Evolutionary conservation across 805 yeast genomes (phyloP).

Genomic region (Barnettozyma pratensis): DNA sequence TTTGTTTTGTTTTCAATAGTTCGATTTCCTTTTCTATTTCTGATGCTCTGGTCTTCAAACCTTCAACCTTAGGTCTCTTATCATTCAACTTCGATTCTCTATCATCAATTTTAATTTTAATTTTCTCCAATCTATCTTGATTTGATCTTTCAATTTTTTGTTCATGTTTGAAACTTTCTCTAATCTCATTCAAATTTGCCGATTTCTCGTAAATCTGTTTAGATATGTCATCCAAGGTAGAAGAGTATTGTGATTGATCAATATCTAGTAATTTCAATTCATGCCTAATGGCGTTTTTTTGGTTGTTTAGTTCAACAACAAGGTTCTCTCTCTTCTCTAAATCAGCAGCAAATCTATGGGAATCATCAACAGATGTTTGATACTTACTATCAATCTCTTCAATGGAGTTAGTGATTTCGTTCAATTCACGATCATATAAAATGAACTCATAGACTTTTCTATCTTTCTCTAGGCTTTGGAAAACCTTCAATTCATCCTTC

Average conservation of each 20-base stretch:
- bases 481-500: slow-evolving; percentile 65
- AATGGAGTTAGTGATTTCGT: slow-evolving; percentile 52
- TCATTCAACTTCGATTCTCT: slow-evolving; percentile 34
- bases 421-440: slow-evolving; percentile 70
- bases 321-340: slow-evolving; percentile 57
- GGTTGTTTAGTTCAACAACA: slow-evolving; percentile 39
- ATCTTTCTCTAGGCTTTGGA: slow-evolving; percentile 59
- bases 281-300: slow-evolving; percentile 43
- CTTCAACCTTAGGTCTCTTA: slow-evolving; percentile 37
- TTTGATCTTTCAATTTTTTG: slow-evolving; percentile 27
- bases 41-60: slow-evolving; percentile 36
- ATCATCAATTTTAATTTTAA: slow-evolving; percentile 22
- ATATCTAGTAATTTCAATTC: slow-evolving; percentile 46
- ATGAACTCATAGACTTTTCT: slow-evolving; percentile 69
- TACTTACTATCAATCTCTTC: slow-evolving; percentile 59
- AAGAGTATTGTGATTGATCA: slow-evolving; percentile 51
- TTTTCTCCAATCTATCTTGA: slow-evolving; percentile 17
- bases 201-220: slow-evolving; percentile 44
- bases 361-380: slow-evolving; percentile 42
- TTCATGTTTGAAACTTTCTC: slow-evolving; percentile 31
- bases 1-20: slow-evolving; percentile 46
- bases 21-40: slow-evolving; percentile 34
- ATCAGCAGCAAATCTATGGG: slow-evolving; percentile 48
- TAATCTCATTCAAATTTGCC: slow-evolving; percentile 36
- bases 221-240: slow-evolving; percentile 45